Evolutionary conservation across 441 rosid species (phyloP), one percentile per base, ranked within the genome.

Genomic region (Euphorbia schlechtendalii): DNA sequence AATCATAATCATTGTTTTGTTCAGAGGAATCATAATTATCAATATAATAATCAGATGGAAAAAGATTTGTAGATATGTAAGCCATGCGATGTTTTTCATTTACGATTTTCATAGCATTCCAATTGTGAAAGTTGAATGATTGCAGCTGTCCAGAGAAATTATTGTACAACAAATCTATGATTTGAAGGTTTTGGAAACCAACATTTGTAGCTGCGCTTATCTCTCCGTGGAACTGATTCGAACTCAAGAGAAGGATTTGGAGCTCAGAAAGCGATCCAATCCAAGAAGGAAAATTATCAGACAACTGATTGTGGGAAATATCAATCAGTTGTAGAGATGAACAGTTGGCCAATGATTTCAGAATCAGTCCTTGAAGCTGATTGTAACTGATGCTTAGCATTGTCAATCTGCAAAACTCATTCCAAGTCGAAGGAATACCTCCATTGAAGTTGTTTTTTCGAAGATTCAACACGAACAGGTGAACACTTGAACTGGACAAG

Each of bases 321-420:
- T 38, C 41, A 38, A 38, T 38, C 8, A 38, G 11, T 38, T 38
- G 41, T 8, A 38, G 41, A 38, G 5, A 38, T 38, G 41, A 38
- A 38, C 41, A 38, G 11, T 38, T 38, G 41, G 41, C 41, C 8
- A 38, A 38, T 38, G 41, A 38, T 8, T 38, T 38, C 8, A 11
- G 41, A 1, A 38, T 38, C 8, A 3, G 15, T 22, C 67, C 64
- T 1, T n/a, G 51, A 4, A 69, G 10, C 15, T 57, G 18, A 14
- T 69, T 72, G 11, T 17, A 8, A 51, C 21, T 66, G 14, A 68
- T 8, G 43, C 56, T 63, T 55, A 75, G 51, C 36, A 51, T 13
- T 20, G 0, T 17, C 20, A 72, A 32, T 3, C 11, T 17, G 49
- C 46, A 21, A 8, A 38, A 34, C 7, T 63, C 59, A 4, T 2